Base-by-base conservation (phyloP, 2,329 filamentous ascomycete genomes). In the Pseudopithomyces maydicus region DNA sequence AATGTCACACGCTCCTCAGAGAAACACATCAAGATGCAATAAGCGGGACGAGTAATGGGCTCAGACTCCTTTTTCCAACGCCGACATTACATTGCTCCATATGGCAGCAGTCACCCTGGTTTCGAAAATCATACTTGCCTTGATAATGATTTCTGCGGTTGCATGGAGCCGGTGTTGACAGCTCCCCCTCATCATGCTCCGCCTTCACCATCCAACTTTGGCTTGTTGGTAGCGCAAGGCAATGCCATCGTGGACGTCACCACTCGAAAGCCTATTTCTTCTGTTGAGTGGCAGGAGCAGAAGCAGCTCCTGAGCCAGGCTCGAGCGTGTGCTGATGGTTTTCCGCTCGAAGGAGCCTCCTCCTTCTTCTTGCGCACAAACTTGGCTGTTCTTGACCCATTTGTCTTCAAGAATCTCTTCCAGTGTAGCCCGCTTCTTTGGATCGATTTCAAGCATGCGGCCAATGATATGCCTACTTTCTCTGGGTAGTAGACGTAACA, bases 391-490 rank as follows among this genome's bases (percentile, higher is more conserved):
- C 46, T 88, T 86, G n/a, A 98, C 87, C 95, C 95, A 99, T 15
- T 89, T 88, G 72, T 99, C 94, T 20, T 88, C 85, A 50, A 97
- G 78, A 17, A 99, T 90, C 69, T 99, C 92, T 22, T 89, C 83
- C 81, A 99, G 89, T 2, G 85, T 91, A 2, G 92, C 94, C 55
- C 95, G 86, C 63, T 90, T 89, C 71, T 86, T 89, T 0, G 93
- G 92, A 68, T 97, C 87, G 49, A 97, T 83, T 69, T 95, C 92
- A 35, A 99, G 84, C 95, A 99, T 99, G 55, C 90, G 85, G 43
- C 91, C 89, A 54, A 99, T 90, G 61, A 99, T 92, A 72, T 94
- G 89, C 50, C 95, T 84, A 63, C 90, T 96, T 77, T 98, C 95
- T 57, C 94, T 84, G 0, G 95, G 95, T 10, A 99, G 81, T 35